A percentile compares a stretch with the other conserved stretches of the same genome.
phyloP scores from a whole-genome alignment of 768 basidiomycete species.

The Suillus tomentosus region DNA sequence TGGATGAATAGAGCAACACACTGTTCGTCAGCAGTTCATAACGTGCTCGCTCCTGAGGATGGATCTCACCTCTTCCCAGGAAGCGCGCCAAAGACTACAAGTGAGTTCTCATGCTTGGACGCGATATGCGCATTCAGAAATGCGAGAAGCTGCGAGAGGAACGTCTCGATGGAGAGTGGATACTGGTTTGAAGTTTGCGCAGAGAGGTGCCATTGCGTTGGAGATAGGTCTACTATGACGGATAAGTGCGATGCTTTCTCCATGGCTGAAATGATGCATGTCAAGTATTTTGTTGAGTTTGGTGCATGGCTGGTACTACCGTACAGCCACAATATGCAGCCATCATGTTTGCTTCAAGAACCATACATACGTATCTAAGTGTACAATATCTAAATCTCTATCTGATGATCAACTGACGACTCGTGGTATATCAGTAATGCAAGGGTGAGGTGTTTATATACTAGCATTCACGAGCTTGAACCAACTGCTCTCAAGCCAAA shows the following conservation, averaged over 20 bases:
- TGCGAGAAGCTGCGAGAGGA: conserved; percentile 83
- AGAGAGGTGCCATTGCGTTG: conserved; percentile 82
- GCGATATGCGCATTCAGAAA: conserved; percentile 95
- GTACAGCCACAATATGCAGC: too few species aligned
- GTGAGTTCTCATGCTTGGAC: conserved; percentile 84
- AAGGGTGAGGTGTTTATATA: too few species aligned
- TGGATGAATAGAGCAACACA: conserved; percentile 75
- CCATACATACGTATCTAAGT: too few species aligned
- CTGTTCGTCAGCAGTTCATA: conserved; percentile 40
- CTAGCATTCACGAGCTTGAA: too few species aligned
- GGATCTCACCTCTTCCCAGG: conserved; percentile 74
- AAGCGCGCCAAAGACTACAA: conserved; percentile 90
- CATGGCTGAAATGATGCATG: conserved; percentile 29
- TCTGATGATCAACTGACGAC: neutral
- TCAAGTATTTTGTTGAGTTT: too few species aligned
- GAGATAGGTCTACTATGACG: conserved; percentile 84
- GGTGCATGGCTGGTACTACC: too few species aligned
- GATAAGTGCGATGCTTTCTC: conserved; percentile 68
- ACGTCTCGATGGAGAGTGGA: conserved; percentile 65
- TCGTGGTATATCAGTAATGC: neutral
- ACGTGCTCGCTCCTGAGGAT: conserved; percentile 6
- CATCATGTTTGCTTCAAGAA: too few species aligned
- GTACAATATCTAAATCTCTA: neutral
- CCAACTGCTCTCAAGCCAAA: conserved; percentile 14
- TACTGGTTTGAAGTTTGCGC: conserved; percentile 48